A percentile compares a stretch with the other conserved stretches of the same genome.
Evolutionary conservation across 768 basidiomycete genomes (phyloP).

Genomic region (Lentinula raphanica): DNA sequence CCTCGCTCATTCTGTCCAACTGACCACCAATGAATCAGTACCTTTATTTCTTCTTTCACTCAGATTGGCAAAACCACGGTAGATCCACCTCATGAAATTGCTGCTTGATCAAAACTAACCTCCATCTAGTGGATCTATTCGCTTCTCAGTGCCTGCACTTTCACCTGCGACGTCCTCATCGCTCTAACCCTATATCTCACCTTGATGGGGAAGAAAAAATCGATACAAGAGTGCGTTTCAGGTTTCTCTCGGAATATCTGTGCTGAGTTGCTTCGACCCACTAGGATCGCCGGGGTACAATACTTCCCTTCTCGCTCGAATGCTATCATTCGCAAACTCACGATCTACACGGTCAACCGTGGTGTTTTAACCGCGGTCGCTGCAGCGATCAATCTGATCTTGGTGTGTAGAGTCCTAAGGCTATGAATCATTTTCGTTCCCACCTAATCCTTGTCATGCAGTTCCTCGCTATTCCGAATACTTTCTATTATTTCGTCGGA

Average conservation of each 20-base stretch:
- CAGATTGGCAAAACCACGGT: neutral
- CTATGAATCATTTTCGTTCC: no score
- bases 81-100: neutral
- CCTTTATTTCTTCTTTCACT: neutral
- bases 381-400: constrained; percentile 15
- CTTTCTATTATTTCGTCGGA: constrained; percentile 20
- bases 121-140: constrained; percentile 10
- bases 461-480: constrained; percentile 16
- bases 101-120: neutral
- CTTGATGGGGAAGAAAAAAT: constrained; percentile 9
- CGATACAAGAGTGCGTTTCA: constrained; percentile 9
- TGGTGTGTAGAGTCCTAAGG: constrained; percentile 13
- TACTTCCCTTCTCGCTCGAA: constrained; percentile 14
- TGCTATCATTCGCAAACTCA: constrained; percentile 14
- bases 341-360: constrained; percentile 18
- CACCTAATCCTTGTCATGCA: constrained; percentile 6
- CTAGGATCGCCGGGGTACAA: neutral
- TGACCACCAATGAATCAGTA: neutral
- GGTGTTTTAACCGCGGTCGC: constrained; percentile 16
- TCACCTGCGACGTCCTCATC: constrained; percentile 16
- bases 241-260: neutral
- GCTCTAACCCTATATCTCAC: constrained; percentile 11
- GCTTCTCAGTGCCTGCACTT: constrained; percentile 10
- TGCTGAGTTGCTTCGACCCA: neutral
- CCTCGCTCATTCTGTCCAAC: neutral